These are phyloP conservation scores for Botrytis medusae DNA, from an alignment of 2,329 filamentous ascomycete genomes.

Conservation along the genomic window DNA sequence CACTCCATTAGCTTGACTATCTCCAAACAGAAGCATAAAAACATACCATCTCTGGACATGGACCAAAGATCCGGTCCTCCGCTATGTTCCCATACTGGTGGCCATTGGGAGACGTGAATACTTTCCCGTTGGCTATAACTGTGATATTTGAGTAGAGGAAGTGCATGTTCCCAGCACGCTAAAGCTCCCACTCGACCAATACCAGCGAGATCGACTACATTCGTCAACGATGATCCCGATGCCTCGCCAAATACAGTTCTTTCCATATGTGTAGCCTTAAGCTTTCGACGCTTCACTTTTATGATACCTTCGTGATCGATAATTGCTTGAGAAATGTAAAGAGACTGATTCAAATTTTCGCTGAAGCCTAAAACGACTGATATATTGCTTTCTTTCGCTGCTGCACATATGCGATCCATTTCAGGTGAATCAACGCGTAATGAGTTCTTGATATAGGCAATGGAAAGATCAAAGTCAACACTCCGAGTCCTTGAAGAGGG, in stretches of 20 bases:
- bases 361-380: constrained; percentile 49
- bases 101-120: constrained; percentile 58
- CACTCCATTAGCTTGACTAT: neutral
- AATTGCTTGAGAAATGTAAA: constrained; percentile 51
- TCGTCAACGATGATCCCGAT: constrained; percentile 53
- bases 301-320: constrained; percentile 48
- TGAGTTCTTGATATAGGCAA: constrained; percentile 31
- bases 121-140: constrained; percentile 50
- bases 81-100: constrained; percentile 51
- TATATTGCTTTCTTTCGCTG: constrained; percentile 47
- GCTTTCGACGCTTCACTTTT: constrained; percentile 47
- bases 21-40: neutral
- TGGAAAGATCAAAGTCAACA: constrained; percentile 10
- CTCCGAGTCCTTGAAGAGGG: neutral
- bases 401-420: constrained; percentile 46
- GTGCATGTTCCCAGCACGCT: constrained; percentile 53
- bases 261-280: constrained; percentile 48
- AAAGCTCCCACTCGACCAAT: constrained; percentile 53
- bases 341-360: constrained; percentile 45
- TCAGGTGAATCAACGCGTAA: constrained; percentile 44
- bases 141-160: constrained; percentile 54
- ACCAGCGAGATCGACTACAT: constrained; percentile 50
- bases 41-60: constrained; percentile 35
- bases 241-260: constrained; percentile 54
- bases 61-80: constrained; percentile 38